Percentiles rank a stretch among this genome's conserved stretches.
phyloP scores from a whole-genome alignment of 177 flowering plant genomes.

The Vitis hybrid region DNA sequence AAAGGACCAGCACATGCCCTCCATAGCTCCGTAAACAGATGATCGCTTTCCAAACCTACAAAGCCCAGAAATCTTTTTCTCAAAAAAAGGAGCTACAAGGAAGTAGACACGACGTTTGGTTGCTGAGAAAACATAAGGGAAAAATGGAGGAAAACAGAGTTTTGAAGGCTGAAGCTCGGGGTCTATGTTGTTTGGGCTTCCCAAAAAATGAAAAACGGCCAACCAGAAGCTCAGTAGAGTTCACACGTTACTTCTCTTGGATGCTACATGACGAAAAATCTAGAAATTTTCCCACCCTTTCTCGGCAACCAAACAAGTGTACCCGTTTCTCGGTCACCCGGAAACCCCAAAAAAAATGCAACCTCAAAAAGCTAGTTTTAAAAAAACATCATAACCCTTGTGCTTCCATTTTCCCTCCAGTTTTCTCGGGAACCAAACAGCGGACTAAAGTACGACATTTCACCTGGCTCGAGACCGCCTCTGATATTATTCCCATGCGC shows the following conservation, averaged over 20 bases:
- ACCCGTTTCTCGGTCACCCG: background rate
- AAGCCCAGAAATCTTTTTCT: background rate
- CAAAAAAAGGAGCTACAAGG: background rate
- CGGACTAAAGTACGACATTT: background rate
- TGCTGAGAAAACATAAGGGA: slow-evolving; percentile 9
- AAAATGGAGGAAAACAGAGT: too few relatives aligned
- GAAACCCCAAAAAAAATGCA: background rate
- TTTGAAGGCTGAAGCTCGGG: too few relatives aligned
- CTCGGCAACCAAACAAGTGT: slow-evolving; percentile 10
- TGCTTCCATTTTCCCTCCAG: too few relatives aligned
- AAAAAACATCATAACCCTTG: too few relatives aligned
- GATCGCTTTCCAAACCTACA: slow-evolving; percentile 28
- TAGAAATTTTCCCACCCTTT: background rate
- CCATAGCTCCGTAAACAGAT: slow-evolving; percentile 63
- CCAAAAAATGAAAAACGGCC: background rate
- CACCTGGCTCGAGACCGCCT: slow-evolving; percentile 13
- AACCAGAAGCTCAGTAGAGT: background rate
- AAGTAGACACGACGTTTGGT: slow-evolving; percentile 5
- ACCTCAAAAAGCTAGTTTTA: background rate
- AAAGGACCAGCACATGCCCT: slow-evolving; percentile 69
- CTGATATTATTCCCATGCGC: background rate
- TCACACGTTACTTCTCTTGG: background rate
- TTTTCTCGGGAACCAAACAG: too few relatives aligned
- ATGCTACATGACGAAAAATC: too few relatives aligned
- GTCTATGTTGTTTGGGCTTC: background rate